Percentiles rank a stretch among this genome's conserved stretches.
Evolutionary conservation across 2,329 filamentous ascomycete species (phyloP).

Genomic region (Verticillium dahliae): DNA sequence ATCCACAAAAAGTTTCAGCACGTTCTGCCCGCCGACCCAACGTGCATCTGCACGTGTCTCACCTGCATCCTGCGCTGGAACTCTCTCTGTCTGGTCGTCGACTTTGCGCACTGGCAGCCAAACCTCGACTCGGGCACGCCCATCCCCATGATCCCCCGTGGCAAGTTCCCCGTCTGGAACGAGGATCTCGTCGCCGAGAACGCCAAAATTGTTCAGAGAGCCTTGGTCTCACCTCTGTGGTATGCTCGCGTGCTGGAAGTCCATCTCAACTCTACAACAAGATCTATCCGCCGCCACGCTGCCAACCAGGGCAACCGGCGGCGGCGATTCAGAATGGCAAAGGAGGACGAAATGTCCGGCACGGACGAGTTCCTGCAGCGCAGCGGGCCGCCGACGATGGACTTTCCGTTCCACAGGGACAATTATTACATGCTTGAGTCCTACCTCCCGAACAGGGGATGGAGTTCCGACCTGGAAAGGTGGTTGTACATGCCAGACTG

Average conservation of each 20-base stretch:
- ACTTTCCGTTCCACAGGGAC: conserved; percentile 49
- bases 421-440: conserved; percentile 53
- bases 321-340: conserved; percentile 23
- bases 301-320: conserved; percentile 41
- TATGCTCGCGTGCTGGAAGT: conserved; percentile 34
- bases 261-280: conserved; percentile 20
- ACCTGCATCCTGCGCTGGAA: conserved; percentile 52
- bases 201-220: conserved; percentile 34
- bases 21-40: conserved; percentile 36
- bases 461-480: conserved; percentile 33
- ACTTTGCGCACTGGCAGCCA: conserved; percentile 50
- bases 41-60: conserved; percentile 48
- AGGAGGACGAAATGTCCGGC: conserved; percentile 32
- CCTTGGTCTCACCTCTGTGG: conserved; percentile 39
- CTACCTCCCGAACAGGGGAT: conserved; percentile 49
- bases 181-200: conserved; percentile 32
- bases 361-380: conserved; percentile 45
- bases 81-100: conserved; percentile 43
- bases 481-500: conserved; percentile 43
- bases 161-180: conserved; percentile 43
- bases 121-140: conserved; percentile 43
- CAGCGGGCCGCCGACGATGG: conserved; percentile 41
- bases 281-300: conserved; percentile 28
- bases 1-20: conserved; percentile 48
- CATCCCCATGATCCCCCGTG: conserved; percentile 42